Evolutionary conservation across 2,329 filamentous ascomycete species (phyloP).

Genomic region (Aureobasidium sp.): DNA sequence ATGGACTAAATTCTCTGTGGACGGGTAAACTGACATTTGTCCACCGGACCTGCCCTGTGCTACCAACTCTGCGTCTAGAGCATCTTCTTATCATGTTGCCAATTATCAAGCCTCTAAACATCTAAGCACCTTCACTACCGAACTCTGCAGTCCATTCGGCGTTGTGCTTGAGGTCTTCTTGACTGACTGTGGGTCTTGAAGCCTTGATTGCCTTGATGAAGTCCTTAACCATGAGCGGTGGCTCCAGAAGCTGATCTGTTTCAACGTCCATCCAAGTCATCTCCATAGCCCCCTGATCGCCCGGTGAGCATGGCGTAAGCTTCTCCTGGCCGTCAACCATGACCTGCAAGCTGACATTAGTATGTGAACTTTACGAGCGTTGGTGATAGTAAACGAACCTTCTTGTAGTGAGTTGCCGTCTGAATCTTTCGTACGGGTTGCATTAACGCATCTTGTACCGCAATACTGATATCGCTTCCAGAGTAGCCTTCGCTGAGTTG

Average conservation of each 20-base stretch:
- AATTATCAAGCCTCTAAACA: background rate
- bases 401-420: slow-evolving; percentile 95
- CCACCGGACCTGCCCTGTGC: background rate
- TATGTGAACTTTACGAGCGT: background rate
- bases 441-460: slow-evolving; percentile 94
- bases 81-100: background rate
- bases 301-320: slow-evolving; percentile 87
- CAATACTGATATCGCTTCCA: slow-evolving; percentile 90
- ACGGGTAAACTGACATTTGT: background rate
- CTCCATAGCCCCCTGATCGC: slow-evolving; percentile 75
- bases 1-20: background rate
- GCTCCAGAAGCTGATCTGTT: slow-evolving; percentile 76
- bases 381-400: slow-evolving; percentile 46
- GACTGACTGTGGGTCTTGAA: slow-evolving; percentile 81
- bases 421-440: slow-evolving; percentile 95
- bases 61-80: background rate
- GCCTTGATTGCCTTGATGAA: slow-evolving; percentile 88
- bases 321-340: slow-evolving; percentile 58
- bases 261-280: slow-evolving; percentile 91
- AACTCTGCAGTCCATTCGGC: slow-evolving; percentile 95
- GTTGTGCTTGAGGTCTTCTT: slow-evolving; percentile 75
- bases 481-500: slow-evolving; percentile 88
- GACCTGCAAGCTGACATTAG: slow-evolving; percentile 45
- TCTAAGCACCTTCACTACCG: slow-evolving; percentile 72
- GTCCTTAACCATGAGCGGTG: slow-evolving; percentile 79